Evolutionary conservation across 2,329 filamentous ascomycete species (phyloP).

Genomic region (Alternaria incomplexa): DNA sequence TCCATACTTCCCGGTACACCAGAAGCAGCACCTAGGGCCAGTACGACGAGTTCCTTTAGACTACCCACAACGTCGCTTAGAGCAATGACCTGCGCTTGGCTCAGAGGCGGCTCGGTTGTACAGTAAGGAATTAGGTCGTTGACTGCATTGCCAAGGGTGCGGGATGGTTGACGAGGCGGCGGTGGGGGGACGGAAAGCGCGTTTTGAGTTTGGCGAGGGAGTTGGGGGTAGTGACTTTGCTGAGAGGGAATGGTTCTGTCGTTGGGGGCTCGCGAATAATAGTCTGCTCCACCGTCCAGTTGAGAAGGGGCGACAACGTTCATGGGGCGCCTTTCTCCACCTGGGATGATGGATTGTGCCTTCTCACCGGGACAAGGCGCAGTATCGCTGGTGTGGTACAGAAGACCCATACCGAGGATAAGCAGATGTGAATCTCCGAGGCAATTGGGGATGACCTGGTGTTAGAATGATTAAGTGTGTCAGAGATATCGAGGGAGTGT

Average conservation of each 20-base stretch:
- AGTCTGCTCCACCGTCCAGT: constrained; percentile 14
- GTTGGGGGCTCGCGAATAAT: neutral
- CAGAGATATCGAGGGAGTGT: neutral
- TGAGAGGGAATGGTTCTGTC: neutral
- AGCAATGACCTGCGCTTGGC: constrained; percentile 32
- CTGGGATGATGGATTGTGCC: neutral
- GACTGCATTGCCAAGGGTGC: constrained; percentile 12
- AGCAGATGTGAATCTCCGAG: neutral
- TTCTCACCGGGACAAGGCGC: neutral
- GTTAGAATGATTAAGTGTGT: neutral
- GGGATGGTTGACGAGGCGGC: neutral
- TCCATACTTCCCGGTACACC: constrained; percentile 17
- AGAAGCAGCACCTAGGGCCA: constrained; percentile 29
- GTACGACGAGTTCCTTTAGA: constrained; percentile 38
- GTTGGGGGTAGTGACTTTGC: neutral
- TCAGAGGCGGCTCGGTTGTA: constrained; percentile 27
- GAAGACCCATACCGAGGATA: neutral
- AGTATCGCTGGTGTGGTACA: neutral
- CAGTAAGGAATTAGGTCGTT: constrained; percentile 40
- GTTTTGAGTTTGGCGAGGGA: neutral
- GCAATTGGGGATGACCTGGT: neutral
- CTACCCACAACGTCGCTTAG: constrained; percentile 43
- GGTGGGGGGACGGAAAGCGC: neutral
- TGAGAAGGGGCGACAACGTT: neutral
- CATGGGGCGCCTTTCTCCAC: neutral